Evolutionary conservation across 2,329 filamentous ascomycete genomes (phyloP), one percentile per base, ranked within the genome.

Genomic region (Tolypocladium endophyticum): DNA sequence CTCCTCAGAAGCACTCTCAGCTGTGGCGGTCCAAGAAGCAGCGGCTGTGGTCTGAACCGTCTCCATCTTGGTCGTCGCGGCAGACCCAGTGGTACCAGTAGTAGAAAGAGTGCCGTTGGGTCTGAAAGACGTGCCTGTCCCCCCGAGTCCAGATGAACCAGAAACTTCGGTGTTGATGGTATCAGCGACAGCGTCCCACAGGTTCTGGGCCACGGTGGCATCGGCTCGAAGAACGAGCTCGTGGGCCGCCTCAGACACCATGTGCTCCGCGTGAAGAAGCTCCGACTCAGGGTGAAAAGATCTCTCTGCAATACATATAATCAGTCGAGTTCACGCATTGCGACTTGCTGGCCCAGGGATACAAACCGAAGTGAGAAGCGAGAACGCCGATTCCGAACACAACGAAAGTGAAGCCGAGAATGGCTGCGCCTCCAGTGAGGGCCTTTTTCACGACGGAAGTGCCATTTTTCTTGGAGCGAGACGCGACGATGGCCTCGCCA

Each of bases 371-470:
- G 50, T 60, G 36, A 58, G 68, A 64, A 30, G 66, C 66, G 47
- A 72, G 43, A 41, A 73, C 41, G 18, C 68, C 67, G 54, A 71
- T 66, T 33, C 65, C 67, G 61, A 73, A 69, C 62, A 71, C 65
- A 57, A 63, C 50, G 28, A 60, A 58, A 28, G 67, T 53, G n/a
- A 69, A 47, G 55, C 57, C 61, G 16, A 60, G 33, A 6, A 63
- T 30, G 38, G 64, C 14, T 36, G 62, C 28, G 23, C 60, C 47
- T 30, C 58, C 56, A 39, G 61, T 12, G 14, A 69, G 14, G 20
- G 62, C 9, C 41, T 64, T 66, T 60, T 63, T 63, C 25, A 57
- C 41, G 43, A 35, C 60, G 45, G 25, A 59, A 57, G 43, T 45
- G 25, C 20, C 38, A 43, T 55, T 57, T 12, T 47, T 50, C 38